Percentiles rank a stretch among this genome's conserved stretches.
phyloP scores from a whole-genome alignment of 225 moss, liverwort and hornwort species.

The Marchantia paleacea region DNA sequence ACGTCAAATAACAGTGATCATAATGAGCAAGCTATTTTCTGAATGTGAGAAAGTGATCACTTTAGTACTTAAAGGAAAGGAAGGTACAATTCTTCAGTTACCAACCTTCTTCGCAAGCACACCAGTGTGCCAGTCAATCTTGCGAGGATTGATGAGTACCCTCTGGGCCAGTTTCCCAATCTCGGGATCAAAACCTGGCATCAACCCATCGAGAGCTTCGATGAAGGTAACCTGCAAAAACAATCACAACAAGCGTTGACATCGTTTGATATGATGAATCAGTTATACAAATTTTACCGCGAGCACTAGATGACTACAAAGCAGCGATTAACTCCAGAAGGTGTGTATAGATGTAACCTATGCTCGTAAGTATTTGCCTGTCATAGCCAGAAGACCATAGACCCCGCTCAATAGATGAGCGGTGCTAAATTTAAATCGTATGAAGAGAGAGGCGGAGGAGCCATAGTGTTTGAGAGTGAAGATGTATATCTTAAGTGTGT shows the following conservation, averaged over 20 bases:
- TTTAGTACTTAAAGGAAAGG: neutral
- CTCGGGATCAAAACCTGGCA: slow-evolving; percentile 99
- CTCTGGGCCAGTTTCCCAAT: slow-evolving; percentile 98
- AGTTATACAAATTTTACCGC: too few species aligned
- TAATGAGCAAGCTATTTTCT: neutral
- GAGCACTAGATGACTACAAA: too few species aligned
- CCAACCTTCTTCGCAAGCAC: slow-evolving; percentile 90
- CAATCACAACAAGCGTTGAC: neutral
- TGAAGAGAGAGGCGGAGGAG: neutral
- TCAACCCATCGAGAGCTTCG: slow-evolving; percentile 93
- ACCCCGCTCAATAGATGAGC: too few species aligned
- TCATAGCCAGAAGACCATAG: too few species aligned
- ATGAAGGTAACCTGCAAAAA: slow-evolving; percentile 82
- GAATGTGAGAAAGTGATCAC: neutral
- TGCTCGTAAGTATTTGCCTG: too few species aligned
- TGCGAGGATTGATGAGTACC: slow-evolving; percentile 90
- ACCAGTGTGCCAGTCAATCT: slow-evolving; percentile 96
- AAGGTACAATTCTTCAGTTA: neutral
- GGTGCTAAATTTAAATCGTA: too few species aligned
- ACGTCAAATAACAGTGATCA: neutral
- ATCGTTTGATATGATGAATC: too few species aligned
- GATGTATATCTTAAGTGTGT: neutral
- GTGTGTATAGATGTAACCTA: too few species aligned
- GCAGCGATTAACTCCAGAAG: too few species aligned
- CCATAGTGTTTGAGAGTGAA: too few species aligned